phyloP scores from a whole-genome alignment of 163 green algal genomes.

The Scenedesmus sp. region DNA sequence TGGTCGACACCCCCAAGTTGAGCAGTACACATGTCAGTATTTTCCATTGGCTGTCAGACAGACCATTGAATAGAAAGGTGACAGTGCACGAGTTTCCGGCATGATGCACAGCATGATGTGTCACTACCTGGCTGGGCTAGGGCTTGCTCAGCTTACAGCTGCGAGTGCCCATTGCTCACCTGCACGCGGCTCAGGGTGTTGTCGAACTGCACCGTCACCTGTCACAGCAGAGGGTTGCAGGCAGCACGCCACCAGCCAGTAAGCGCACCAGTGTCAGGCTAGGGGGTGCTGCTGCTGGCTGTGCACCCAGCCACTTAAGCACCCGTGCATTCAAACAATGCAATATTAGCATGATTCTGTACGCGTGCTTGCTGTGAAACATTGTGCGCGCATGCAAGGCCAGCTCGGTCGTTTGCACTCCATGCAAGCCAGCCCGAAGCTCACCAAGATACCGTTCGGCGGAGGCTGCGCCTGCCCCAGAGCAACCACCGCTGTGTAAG shows the following conservation, averaged over 20 bases:
- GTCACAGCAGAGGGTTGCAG: neutral
- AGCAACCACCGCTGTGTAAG: neutral
- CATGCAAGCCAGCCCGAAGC: neutral
- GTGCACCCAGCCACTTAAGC: neutral
- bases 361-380: no score
- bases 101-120: no score
- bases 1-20: no score
- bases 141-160: no score
- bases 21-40: no score
- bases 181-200: constrained; percentile 19
- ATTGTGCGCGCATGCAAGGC: neutral
- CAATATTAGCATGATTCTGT: neutral
- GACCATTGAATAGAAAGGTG: no score
- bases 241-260: neutral
- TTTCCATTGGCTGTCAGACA: no score
- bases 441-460: constrained; percentile 25
- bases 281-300: neutral
- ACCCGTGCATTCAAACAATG: neutral
- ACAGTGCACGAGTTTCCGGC: no score
- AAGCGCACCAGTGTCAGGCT: neutral
- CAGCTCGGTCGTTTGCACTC: neutral
- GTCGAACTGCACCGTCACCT: constrained; percentile 38
- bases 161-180: neutral
- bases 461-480: neutral
- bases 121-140: no score